Evolutionary conservation across 2,329 filamentous ascomycete species (phyloP).

Genomic region (Apiospora hydei): DNA sequence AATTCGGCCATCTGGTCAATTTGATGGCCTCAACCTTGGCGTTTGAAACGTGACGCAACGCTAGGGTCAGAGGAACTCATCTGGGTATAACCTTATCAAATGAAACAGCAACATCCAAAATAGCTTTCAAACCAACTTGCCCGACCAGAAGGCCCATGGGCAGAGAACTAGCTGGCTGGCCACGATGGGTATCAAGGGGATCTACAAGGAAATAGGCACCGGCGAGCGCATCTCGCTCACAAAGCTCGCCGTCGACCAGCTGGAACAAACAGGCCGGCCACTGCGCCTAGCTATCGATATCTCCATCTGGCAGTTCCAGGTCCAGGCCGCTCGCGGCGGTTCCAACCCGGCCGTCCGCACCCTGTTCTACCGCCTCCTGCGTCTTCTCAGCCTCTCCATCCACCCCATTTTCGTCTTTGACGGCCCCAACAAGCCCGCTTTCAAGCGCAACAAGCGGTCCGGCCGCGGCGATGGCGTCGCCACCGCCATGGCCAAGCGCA

Average conservation of each 20-base stretch:
- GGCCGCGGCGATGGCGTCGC: constrained; percentile 71
- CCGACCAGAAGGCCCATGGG: neutral
- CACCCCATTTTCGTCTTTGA: constrained; percentile 92
- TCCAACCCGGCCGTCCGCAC: constrained; percentile 90
- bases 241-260: constrained; percentile 80
- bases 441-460: constrained; percentile 86
- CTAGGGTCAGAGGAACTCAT: neutral
- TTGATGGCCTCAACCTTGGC: neutral
- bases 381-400: constrained; percentile 78
- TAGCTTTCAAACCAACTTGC: neutral
- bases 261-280: constrained; percentile 73
- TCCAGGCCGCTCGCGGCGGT: constrained; percentile 81
- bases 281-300: constrained; percentile 91
- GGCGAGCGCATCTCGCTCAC: constrained; percentile 82
- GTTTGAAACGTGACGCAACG: neutral
- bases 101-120: neutral
- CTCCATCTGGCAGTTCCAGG: constrained; percentile 97
- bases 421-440: constrained; percentile 81
- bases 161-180: constrained; percentile 18
- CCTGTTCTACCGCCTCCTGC: constrained; percentile 88
- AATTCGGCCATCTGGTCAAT: neutral
- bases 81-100: too few relatives aligned
- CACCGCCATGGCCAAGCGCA: constrained; percentile 79
- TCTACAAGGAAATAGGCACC: constrained; percentile 87
- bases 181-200: constrained; percentile 74